Evolutionary conservation across 2,329 filamentous ascomycete genomes (phyloP).

Genomic region (Mycocentrospora acerina): DNA sequence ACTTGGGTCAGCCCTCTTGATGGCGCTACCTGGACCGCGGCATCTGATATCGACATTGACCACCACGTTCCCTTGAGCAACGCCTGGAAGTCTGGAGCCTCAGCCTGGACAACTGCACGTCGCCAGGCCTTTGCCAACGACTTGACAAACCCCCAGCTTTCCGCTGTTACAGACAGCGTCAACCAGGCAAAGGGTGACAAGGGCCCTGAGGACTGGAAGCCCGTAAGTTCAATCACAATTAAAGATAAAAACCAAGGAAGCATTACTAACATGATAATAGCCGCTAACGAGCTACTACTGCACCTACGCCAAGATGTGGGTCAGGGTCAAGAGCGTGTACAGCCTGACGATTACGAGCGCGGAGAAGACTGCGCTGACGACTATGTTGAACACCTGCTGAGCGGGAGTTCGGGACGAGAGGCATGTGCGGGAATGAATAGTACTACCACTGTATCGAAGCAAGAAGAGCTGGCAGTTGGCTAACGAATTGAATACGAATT

Average conservation of each 20-base stretch:
- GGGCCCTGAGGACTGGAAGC: conserved; percentile 76
- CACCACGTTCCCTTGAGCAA: conserved; percentile 81
- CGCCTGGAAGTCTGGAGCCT: conserved; percentile 78
- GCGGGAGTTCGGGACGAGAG: background rate
- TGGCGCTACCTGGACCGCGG: conserved; percentile 67
- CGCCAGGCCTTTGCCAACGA: conserved; percentile 77
- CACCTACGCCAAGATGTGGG: conserved; percentile 75
- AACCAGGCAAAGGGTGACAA: conserved; percentile 74
- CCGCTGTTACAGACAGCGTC: conserved; percentile 75
- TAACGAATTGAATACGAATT: too few species aligned
- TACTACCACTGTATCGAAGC: too few species aligned
- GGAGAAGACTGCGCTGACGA: conserved; percentile 68
- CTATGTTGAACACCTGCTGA: conserved; percentile 67
- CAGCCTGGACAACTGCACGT: conserved; percentile 67
- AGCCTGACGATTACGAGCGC: conserved; percentile 66
- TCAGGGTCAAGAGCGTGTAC: conserved; percentile 76
- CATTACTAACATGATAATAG: background rate
- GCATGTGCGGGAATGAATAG: too few species aligned
- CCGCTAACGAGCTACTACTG: conserved; percentile 64
- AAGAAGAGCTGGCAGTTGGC: too few species aligned
- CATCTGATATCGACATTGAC: conserved; percentile 76
- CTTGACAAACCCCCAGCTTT: conserved; percentile 71
- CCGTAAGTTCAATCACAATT: conserved; percentile 35
- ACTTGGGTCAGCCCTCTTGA: conserved; percentile 74
- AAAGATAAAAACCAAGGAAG: too few species aligned